phyloP scores from a whole-genome alignment of 176 grass and related monocot species.

The Melocanna baccifera region DNA sequence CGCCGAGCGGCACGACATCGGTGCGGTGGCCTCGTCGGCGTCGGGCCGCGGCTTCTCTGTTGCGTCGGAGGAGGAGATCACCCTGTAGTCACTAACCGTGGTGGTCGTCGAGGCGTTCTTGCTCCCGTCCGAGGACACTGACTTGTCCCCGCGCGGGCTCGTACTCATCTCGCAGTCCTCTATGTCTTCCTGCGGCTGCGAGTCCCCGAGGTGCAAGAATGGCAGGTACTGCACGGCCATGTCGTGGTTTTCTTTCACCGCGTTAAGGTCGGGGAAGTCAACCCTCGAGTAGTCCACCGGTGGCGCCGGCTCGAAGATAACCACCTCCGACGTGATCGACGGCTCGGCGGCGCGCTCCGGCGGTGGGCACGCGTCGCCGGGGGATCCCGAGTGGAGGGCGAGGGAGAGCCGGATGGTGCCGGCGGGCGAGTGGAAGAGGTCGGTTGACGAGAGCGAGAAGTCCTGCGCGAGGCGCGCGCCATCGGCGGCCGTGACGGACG shows the following conservation, averaged over 20 bases:
- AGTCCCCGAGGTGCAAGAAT: conserved; percentile 48
- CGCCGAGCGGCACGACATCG: conserved; percentile 26
- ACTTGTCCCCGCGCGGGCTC: conserved; percentile 6
- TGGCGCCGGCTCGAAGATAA: conserved; percentile 46
- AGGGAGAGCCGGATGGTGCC: conserved; percentile 67
- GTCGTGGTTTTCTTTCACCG: conserved; percentile 58
- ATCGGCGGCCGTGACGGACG: conserved; percentile 33
- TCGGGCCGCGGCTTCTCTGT: neutral
- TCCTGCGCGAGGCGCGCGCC: conserved; percentile 29
- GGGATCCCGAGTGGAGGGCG: conserved; percentile 26
- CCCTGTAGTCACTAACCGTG: conserved; percentile 45
- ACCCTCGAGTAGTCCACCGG: conserved; percentile 45
- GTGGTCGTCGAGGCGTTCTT: conserved; percentile 52
- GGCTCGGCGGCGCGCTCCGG: neutral
- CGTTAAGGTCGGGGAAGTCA: conserved; percentile 66
- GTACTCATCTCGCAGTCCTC: conserved; percentile 53
- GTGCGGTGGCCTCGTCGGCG: neutral
- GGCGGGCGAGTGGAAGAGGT: conserved; percentile 71
- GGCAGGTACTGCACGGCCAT: conserved; percentile 83
- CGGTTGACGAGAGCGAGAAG: conserved; percentile 82
- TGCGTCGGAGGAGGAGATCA: neutral
- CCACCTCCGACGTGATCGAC: conserved; percentile 80
- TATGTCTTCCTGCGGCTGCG: neutral
- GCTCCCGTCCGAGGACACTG: conserved; percentile 35
- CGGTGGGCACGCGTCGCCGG: neutral